Evolutionary conservation across 1,139 yeast species (phyloP).

Genomic region (Zygosaccharomyces sapae): DNA sequence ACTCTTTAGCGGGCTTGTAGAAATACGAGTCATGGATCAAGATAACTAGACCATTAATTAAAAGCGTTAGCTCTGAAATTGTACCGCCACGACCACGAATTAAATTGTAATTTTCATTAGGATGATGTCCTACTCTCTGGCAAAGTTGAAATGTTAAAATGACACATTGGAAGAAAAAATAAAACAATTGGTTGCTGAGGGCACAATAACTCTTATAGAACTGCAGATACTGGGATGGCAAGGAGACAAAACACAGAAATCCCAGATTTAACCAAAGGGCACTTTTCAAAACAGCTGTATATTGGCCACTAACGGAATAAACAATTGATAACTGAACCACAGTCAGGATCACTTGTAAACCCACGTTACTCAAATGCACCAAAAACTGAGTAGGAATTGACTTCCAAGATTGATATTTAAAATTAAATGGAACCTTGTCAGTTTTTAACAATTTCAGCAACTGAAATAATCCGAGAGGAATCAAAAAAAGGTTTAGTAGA

Average conservation of each 20-base stretch:
- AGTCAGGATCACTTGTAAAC: conserved; percentile 36
- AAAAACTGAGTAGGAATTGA: conserved; percentile 17
- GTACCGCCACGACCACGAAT: conserved; percentile 30
- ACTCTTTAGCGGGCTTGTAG: conserved; percentile 46
- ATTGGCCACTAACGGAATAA: conserved; percentile 16
- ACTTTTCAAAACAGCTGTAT: conserved; percentile 15
- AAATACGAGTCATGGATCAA: conserved; percentile 40
- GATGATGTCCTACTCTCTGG: conserved; percentile 26
- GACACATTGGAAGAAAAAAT: conserved; percentile 23
- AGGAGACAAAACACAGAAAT: conserved; percentile 28
- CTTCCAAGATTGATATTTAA: conserved; percentile 32
- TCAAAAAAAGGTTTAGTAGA: conserved; percentile 27
- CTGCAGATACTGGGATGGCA: conserved; percentile 34
- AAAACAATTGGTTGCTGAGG: conserved; percentile 35
- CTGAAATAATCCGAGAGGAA: conserved; percentile 36
- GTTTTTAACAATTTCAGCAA: conserved; percentile 23
- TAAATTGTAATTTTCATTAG: conserved; percentile 30
- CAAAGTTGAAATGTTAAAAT: conserved; percentile 27
- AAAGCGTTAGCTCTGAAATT: conserved; percentile 24
- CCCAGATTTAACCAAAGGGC: conserved; percentile 26
- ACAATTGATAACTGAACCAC: conserved; percentile 31
- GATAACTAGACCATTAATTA: conserved; percentile 38
- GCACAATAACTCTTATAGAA: conserved; percentile 36
- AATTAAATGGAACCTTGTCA: conserved; percentile 26
- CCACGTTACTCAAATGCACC: conserved; percentile 30